Base-by-base conservation (phyloP, 1,284 basidiomycete species). In the Apiotrichum veenhuisii region DNA sequence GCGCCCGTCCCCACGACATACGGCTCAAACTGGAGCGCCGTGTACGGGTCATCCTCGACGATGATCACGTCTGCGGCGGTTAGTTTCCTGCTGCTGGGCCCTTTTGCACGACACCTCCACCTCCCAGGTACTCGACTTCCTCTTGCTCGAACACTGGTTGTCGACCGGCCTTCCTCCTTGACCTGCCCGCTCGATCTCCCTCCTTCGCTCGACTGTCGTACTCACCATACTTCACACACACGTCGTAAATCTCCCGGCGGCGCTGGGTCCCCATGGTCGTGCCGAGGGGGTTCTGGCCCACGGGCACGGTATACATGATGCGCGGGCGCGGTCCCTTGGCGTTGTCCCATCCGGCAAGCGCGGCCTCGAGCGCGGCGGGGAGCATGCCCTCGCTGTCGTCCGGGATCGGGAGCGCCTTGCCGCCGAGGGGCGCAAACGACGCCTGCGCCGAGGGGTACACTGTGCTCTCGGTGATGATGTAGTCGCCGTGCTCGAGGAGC, bases 41-140 rank as follows among this genome's bases (percentile, higher is more conserved):
- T 88, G 74, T 89, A 89, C 17, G 87, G 88, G 72, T 89, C 87
- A 62, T 88, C 86, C 75, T 89, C 86, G 52, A 84, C 79, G 59
- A 87, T 86, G 57, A 87, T 81, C 18, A 86, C 64, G 61, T 88
- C 85, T 62, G 54, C 5, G 12, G 33, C 10, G n/a, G 37, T 38
- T 1, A 50, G 49, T 15, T 2, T 18, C n/a, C 17, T 26, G 17
- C 36, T 10, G 3, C 11, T 27, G 7, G n/a, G n/a, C n/a, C n/a
- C n/a, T n/a, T n/a, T n/a, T n/a, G n/a, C n/a, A n/a, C n/a, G n/a
- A n/a, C n/a, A n/a, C n/a, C n/a, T n/a, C n/a, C n/a, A n/a, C n/a
- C n/a, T n/a, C n/a, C n/a, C n/a, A n/a, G n/a, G n/a, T n/a, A n/a
- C n/a, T n/a, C n/a, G n/a, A n/a, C n/a, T n/a, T n/a, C n/a, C n/a